Evolutionary conservation across 2,329 filamentous ascomycete genomes (phyloP).

Genomic region (Trichoderma arundinaceum): DNA sequence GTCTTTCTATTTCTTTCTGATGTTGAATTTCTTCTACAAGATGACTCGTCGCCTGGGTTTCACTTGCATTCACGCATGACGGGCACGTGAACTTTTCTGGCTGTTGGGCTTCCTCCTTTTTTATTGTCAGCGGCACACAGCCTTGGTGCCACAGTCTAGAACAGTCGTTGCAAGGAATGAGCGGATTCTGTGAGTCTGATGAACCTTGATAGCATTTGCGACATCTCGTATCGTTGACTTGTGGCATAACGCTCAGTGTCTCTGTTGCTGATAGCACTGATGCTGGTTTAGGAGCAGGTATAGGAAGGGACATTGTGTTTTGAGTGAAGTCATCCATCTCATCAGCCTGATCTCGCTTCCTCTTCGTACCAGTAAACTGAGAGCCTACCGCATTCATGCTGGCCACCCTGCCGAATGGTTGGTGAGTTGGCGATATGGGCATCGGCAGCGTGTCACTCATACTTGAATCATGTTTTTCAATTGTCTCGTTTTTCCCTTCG

Average conservation of each 20-base stretch:
- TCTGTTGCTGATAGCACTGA: conserved; percentile 13
- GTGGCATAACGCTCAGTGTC: neutral
- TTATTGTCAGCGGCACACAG: conserved; percentile 34
- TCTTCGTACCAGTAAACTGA: conserved; percentile 36
- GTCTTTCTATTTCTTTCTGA: conserved; percentile 40
- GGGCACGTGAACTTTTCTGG: conserved; percentile 34
- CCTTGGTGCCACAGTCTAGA: conserved; percentile 38
- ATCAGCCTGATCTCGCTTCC: conserved; percentile 38
- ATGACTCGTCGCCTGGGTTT: neutral
- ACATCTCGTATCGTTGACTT: conserved; percentile 8
- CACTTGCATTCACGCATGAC: conserved; percentile 31
- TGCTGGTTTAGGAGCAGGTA: conserved; percentile 22
- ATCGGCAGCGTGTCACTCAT: conserved; percentile 29
- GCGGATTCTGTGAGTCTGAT: conserved; percentile 9
- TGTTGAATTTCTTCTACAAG: conserved; percentile 14
- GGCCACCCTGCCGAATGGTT: neutral
- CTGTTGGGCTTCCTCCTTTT: conserved; percentile 13
- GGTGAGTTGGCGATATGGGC: conserved; percentile 16
- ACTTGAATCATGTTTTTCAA: neutral
- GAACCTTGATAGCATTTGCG: conserved; percentile 34
- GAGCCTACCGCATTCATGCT: conserved; percentile 9
- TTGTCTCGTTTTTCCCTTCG: neutral
- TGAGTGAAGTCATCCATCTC: conserved; percentile 42
- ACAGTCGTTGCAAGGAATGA: conserved; percentile 37
- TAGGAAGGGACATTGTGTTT: conserved; percentile 42